These are phyloP conservation scores for Penicillium cataractarum DNA, from an alignment of 495 filamentous ascomycete species.

Conservation along the genomic window DNA sequence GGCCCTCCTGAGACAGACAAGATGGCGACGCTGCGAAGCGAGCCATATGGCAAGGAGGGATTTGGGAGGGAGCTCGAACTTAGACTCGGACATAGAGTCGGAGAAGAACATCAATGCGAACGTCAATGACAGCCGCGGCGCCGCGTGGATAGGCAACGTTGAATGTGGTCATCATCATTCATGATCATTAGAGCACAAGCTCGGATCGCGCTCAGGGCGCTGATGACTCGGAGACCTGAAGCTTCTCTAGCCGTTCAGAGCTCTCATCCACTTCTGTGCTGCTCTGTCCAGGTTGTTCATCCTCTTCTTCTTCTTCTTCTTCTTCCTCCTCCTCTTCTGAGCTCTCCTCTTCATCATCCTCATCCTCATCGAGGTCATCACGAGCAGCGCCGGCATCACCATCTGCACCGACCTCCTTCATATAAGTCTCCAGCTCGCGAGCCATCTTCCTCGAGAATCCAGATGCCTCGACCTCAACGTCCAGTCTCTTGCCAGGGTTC, in stretches of 20 bases:
- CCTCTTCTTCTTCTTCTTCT: slow-evolving; percentile 19
- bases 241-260: slow-evolving; percentile 35
- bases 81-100: too few relatives aligned
- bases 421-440: slow-evolving; percentile 88
- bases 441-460: slow-evolving; percentile 96
- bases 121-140: too few relatives aligned
- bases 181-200: slow-evolving; percentile 36
- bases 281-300: slow-evolving; percentile 18
- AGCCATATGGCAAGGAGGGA: too few relatives aligned
- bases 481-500: slow-evolving; percentile 68
- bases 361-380: slow-evolving; percentile 35
- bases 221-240: slow-evolving; percentile 40
- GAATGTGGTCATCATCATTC: slow-evolving; percentile 42
- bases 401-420: slow-evolving; percentile 70
- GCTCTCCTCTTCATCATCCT: slow-evolving; percentile 42
- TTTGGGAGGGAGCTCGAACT: too few relatives aligned
- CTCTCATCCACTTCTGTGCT: slow-evolving; percentile 34
- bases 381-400: slow-evolving; percentile 51
- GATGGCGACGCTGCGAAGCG: too few relatives aligned
- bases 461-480: slow-evolving; percentile 88
- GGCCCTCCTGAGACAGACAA: too few relatives aligned
- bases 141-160: too few relatives aligned
- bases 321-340: slow-evolving; percentile 34
- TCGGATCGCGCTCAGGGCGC: slow-evolving; percentile 18
- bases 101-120: too few relatives aligned